Conservation (phyloP, 2,329 filamentous ascomycete genomes). For the Blastomyces gilchristii region DNA sequence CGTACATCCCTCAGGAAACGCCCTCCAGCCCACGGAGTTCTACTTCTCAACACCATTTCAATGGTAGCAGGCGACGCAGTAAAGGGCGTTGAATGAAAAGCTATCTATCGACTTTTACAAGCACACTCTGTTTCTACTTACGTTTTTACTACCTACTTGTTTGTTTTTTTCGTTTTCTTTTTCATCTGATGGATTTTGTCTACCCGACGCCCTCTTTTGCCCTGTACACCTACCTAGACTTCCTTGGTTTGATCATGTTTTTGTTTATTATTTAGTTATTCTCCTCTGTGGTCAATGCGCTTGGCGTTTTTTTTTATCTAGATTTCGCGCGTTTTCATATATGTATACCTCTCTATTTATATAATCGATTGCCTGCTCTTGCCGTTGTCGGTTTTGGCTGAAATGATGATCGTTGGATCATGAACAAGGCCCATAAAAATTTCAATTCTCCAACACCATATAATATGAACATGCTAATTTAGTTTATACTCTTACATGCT, state of each 20-base stretch:
- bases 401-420: not conserved
- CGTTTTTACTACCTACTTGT: not conserved
- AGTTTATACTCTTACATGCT: not conserved
- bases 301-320: not conserved
- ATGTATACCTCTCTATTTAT: not conserved
- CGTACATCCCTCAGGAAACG: slow-evolving; percentile 19
- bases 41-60: slow-evolving; percentile 24
- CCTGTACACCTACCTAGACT: not conserved
- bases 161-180: not conserved
- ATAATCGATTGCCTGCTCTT: not conserved
- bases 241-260: not conserved
- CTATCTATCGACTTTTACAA: not conserved
- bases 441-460: not conserved
- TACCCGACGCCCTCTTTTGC: not conserved
- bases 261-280: not conserved
- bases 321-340: not conserved
- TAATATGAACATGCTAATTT: not conserved
- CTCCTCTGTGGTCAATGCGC: not conserved
- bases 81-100: slow-evolving; percentile 6
- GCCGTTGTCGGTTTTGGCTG: not conserved
- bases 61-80: slow-evolving; percentile 4
- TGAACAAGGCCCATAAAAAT: not conserved
- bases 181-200: not conserved
- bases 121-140: not conserved
- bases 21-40: slow-evolving; percentile 29